A percentile compares a stretch with the other conserved stretches of the same genome.
Conservation (phyloP, 176 grass and related monocot genomes). For the Urochloa ruziziensis region DNA sequence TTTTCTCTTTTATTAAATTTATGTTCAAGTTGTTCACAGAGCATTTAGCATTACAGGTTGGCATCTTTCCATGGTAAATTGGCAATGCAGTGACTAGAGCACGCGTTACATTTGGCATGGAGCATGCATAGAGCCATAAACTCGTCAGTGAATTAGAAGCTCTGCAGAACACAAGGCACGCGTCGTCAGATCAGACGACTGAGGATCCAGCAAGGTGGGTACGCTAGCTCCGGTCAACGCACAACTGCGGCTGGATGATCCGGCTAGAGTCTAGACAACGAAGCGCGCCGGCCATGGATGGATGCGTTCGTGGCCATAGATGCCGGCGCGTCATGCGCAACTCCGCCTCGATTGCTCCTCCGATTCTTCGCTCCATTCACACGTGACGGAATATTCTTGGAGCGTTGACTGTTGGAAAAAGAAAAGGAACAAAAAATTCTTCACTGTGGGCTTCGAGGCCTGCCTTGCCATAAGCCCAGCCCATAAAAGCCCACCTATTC, state of each 20-base stretch:
- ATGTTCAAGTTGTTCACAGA: no score
- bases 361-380: neutral
- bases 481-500: neutral
- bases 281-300: neutral
- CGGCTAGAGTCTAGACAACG: neutral
- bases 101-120: no score
- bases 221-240: neutral
- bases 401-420: neutral
- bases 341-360: neutral
- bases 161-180: no score
- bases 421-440: neutral
- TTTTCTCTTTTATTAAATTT: no score
- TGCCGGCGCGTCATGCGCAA: neutral
- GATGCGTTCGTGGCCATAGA: neutral
- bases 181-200: neutral
- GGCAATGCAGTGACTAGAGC: no score
- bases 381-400: neutral
- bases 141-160: no score
- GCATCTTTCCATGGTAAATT: no score
- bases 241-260: neutral
- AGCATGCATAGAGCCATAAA: no score
- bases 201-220: neutral
- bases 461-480: neutral
- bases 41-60: no score
- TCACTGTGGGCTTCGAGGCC: neutral